Evolutionary conservation across 2,329 filamentous ascomycete species (phyloP).

Genomic region (Colletotrichum spaethianum): DNA sequence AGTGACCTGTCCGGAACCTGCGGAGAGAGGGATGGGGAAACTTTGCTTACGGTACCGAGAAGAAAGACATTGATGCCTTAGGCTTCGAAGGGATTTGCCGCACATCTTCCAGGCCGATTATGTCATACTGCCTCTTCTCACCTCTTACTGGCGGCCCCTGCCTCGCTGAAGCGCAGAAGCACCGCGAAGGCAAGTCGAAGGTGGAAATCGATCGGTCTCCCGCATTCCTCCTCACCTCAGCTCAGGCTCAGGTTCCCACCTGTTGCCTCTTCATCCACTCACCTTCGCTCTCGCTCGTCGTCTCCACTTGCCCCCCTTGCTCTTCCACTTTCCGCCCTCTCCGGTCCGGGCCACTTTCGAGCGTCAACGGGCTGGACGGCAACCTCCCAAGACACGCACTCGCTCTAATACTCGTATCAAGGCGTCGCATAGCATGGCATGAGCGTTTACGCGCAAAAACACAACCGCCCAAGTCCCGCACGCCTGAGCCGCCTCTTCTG

Average conservation of each 20-base stretch:
- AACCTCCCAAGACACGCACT: neutral
- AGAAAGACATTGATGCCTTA: neutral
- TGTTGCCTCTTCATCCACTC: conserved; percentile 11
- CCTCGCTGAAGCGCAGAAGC: conserved; percentile 18
- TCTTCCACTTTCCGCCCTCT: conserved; percentile 2
- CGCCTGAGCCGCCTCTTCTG: conserved; percentile 8
- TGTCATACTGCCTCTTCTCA: conserved; percentile 28
- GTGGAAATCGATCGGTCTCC: conserved; percentile 15
- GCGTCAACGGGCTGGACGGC: conserved; percentile 2
- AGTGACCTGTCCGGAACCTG: conserved; percentile 33
- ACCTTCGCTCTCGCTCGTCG: neutral
- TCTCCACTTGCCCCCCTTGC: neutral
- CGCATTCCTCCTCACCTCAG: conserved; percentile 14
- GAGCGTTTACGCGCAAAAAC: conserved; percentile 10
- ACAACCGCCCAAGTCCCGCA: neutral
- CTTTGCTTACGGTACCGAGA: neutral
- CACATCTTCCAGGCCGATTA: conserved; percentile 17
- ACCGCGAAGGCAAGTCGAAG: conserved; percentile 1
- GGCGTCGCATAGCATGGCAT: conserved; percentile 9
- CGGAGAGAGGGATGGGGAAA: conserved; percentile 27
- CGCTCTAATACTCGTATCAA: conserved; percentile 5
- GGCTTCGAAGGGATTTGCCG: neutral
- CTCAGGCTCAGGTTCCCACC: conserved; percentile 7
- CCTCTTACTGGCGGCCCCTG: neutral
- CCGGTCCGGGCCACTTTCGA: neutral